Evolutionary conservation across 2,329 filamentous ascomycete genomes (phyloP).

Genomic region (Trichoderma atrobrunneum): DNA sequence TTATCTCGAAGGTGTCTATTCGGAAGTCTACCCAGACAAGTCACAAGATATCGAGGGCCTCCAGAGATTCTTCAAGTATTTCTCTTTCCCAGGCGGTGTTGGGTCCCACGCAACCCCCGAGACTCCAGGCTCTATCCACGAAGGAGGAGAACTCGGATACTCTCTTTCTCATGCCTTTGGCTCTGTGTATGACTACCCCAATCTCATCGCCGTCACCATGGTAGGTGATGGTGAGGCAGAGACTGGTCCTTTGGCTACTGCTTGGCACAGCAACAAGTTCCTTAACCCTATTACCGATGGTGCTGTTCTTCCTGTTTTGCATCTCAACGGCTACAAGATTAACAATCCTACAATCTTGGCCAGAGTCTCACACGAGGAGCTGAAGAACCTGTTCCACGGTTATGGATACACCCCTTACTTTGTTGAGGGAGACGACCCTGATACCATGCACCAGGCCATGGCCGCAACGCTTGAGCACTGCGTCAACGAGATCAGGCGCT

Average conservation of each 20-base stretch:
- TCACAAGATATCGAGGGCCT: constrained; percentile 66
- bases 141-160: constrained; percentile 80
- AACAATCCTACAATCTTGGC: constrained; percentile 74
- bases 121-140: constrained; percentile 73
- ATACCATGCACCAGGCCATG: constrained; percentile 80
- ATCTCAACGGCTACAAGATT: constrained; percentile 84
- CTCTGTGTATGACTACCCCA: constrained; percentile 69
- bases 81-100: constrained; percentile 77
- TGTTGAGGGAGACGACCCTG: constrained; percentile 70
- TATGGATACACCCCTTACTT: constrained; percentile 81
- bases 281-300: constrained; percentile 76
- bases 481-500: constrained; percentile 64
- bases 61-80: constrained; percentile 76
- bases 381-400: constrained; percentile 65
- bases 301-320: constrained; percentile 72
- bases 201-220: constrained; percentile 73
- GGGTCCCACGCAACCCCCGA: constrained; percentile 77
- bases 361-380: constrained; percentile 70
- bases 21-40: constrained; percentile 73
- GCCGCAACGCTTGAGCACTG: constrained; percentile 71
- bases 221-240: constrained; percentile 81
- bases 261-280: constrained; percentile 82
- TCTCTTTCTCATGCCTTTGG: constrained; percentile 77
- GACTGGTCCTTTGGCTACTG: constrained; percentile 73
- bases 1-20: constrained; percentile 75